Evolutionary conservation across 805 yeast species (phyloP), one percentile per base, ranked within the genome.

Genomic region (Cyberlindnera nakhonratchasimensis): DNA sequence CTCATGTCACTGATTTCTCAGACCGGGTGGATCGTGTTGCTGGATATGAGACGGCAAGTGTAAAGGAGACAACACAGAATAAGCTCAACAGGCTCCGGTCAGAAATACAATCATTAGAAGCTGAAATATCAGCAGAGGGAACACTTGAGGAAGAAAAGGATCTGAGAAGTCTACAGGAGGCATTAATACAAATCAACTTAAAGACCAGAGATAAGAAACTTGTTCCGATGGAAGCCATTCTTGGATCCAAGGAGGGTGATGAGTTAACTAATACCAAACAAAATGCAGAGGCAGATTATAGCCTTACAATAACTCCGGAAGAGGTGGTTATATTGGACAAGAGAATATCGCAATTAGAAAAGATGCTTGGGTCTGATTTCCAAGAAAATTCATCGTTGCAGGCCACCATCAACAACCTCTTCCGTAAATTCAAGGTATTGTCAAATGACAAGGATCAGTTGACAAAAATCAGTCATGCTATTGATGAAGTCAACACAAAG

Each of bases 71-170:
- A 1, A 48, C 51, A 17, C 66, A 56, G 25, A 71, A 70, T 54
- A 65, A 61, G 45, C 39, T 73, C 26, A 59, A 59, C 7, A 46
- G 77, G 32, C 64, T 72, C 22, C 50, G 59, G 6, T 51, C 57
- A 11, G 78, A 73, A 43, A 44, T 73, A 31, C 58, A 58, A n/a
- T 73, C 69, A 42, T 43, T 71, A 2, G 51, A 59, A 35, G 41
- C 50, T 5, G 55, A 48, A 16, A 42, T 53, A 9, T 36, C 44
- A 2, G 26, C 22, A 7, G 46, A 46, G 17, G 51, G 47, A 8
- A 28, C 41, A 16, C 12, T 35, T 3, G 49, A 51, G 12, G 46
- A 41, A 17, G 42, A 34, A 5, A 48, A 47, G 18, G 57, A 52
- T 22, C 33, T 62, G 4, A 23, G 46, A 14, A 44, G 45, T n/a